Base-by-base conservation (phyloP, 495 filamentous ascomycete genomes). In the Daldinia bambusicola region DNA sequence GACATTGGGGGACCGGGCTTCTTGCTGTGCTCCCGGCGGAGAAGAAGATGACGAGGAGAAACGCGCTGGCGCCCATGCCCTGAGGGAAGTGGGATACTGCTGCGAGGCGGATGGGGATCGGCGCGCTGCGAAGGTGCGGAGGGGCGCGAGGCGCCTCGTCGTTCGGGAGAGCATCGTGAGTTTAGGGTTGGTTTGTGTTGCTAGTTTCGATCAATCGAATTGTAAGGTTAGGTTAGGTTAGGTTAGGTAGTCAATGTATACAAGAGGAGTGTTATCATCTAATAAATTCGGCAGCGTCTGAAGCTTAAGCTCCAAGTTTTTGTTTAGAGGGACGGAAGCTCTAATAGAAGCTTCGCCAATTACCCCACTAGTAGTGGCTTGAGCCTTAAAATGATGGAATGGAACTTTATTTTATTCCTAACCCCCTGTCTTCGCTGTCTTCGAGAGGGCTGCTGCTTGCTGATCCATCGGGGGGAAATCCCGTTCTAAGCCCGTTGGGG, bases 1-100 rank as follows among this genome's bases (percentile, higher is more conserved):
- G 57, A 73, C 75, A 67, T 77, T 75, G 20, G 67, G 40, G 40
- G 75, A 75, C 1, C 6, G 22, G 18, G 48, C 43, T 55, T 55
- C 55, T 58, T 63, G 18, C 48, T 34, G 4, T 31, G n/a, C 14
- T 26, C 26, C 26, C 26, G 26, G 26, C 26, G 26, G 3, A 26
- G 26, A 3, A 26, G 26, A 26, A 26, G 26, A 26, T 1, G 34
- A 36, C 0, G 34, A 36, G 2, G 65, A 72, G 55, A 75, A 68
- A 52, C 66, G 75, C n/a, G n/a, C n/a, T n/a, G n/a, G n/a, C n/a
- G n/a, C n/a, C n/a, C n/a, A n/a, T 56, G 63, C 55, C 10, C 40
- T 38, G 12, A 45, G 43, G 43, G 36, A 20, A n/a, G 2, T 40
- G 14, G 32, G 36, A 12, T 37, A 22, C 9, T 20, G 69, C 9